A percentile compares a stretch with the other conserved stretches of the same genome.
These are phyloP conservation scores for Starmerella lactis-condensi DNA, from an alignment of 805 yeast genomes.

Conservation along the genomic window DNA sequence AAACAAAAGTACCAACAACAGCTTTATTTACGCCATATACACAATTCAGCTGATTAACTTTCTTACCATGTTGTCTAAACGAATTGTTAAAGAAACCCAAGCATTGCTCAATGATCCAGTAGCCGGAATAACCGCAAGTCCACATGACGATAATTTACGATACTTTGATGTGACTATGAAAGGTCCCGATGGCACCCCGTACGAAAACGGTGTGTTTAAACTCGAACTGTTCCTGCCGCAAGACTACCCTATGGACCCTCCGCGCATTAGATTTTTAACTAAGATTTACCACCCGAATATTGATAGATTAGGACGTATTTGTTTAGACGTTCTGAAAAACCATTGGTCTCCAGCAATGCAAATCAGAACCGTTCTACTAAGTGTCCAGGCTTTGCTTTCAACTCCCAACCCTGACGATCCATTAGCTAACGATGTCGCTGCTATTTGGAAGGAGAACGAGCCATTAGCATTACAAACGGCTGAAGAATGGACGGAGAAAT, in stretches of 20 bases:
- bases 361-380: constrained; percentile 74
- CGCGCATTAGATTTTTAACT: constrained; percentile 83
- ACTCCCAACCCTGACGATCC: constrained; percentile 99
- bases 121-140: constrained; percentile 83
- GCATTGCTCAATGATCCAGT: constrained; percentile 84
- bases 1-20: not conserved
- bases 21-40: constrained; percentile 1
- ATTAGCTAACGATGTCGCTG: constrained; percentile 92
- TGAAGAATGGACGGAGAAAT: constrained; percentile 48
- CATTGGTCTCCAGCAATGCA: constrained; percentile 98
- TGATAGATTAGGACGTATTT: constrained; percentile 84
- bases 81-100: constrained; percentile 94
- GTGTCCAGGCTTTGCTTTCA: constrained; percentile 82
- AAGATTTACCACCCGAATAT: constrained; percentile 93
- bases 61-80: constrained; percentile 43
- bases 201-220: constrained; percentile 58
- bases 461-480: constrained; percentile 66
- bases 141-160: constrained; percentile 85
- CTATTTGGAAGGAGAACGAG: constrained; percentile 84
- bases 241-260: constrained; percentile 97
- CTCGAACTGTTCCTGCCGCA: constrained; percentile 83
- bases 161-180: constrained; percentile 82
- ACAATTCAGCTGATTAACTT: not conserved
- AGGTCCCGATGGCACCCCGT: constrained; percentile 84
- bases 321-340: constrained; percentile 81